Base-by-base conservation (phyloP, 2,329 filamentous ascomycete species). In the Capronia epimyces region DNA sequence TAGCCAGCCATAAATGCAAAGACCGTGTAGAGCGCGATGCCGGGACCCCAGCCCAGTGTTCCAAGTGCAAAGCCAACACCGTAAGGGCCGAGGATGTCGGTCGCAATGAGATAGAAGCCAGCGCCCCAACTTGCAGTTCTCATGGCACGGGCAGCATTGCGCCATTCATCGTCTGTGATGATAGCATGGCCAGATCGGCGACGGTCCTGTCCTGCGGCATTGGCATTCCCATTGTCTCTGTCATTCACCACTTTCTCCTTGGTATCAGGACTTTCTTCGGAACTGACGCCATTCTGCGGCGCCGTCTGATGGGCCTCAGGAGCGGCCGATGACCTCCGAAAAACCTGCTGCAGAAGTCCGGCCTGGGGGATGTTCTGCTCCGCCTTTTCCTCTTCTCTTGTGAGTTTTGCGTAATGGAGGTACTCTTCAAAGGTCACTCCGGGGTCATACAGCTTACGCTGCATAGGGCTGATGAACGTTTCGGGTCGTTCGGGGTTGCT, bases 31-130 rank as follows among this genome's bases (percentile, higher is more conserved):
- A 76, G 61, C 0, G 67, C 70, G n/a, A 75, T 61, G 6, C 73
- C 74, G 1, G 73, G 71, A 5, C 68, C 70, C 58, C 70, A 69
- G 15, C 71, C 71, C 62, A 74, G 58, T 22, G 69, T 63, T 32
- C 46, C 34, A 25, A 52, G 50, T 60, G 63, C 41, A 66, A 59
- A 67, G 2, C 68, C 68, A 8, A 70, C 65, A 18, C 68, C 69
- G 46, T 66, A 72, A 1, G 71, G 71, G 0, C 73, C 73, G 3
- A 75, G 61, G 41, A 75, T 71, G 52, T 75, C 73, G 1, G 73
- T 75, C 7, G 73, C 75, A 58, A 76, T 75, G 43, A 76, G 64
- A 45, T 74, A 75, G 56, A 77, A 77, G 34, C 71, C 65, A 25
- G 72, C 69, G 6, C 73, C 71, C 65, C 58, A 61, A 1, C 67